Evolutionary conservation across 768 basidiomycete genomes (phyloP).

Genomic region (Auricularia heimuer): DNA sequence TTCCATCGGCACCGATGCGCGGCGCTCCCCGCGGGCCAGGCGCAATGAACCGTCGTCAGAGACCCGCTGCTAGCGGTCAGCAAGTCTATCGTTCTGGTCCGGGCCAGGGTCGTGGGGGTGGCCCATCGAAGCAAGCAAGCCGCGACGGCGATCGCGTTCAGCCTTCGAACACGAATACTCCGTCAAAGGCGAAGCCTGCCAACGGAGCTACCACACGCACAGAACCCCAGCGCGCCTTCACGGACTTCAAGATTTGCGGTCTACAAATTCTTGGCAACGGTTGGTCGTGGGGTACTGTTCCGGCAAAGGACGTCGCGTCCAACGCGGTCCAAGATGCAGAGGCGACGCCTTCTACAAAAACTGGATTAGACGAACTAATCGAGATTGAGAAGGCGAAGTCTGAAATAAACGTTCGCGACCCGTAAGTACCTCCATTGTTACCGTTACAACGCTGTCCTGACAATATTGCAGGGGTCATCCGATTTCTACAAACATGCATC

Average conservation of each 20-base stretch:
- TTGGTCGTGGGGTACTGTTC: slow-evolving; percentile 73
- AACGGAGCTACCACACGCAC: slow-evolving; percentile 53
- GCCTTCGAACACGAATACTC: too few relatives aligned
- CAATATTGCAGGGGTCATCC: background rate
- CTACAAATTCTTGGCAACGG: slow-evolving; percentile 71
- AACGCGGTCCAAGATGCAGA: too few relatives aligned
- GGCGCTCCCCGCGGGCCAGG: background rate
- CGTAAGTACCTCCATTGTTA: too few relatives aligned
- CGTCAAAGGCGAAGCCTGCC: background rate
- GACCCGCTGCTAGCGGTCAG: background rate
- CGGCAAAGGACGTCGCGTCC: background rate
- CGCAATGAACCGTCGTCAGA: background rate
- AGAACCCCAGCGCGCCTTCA: slow-evolving; percentile 84
- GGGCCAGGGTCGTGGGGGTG: background rate
- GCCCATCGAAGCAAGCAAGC: background rate
- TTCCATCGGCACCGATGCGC: background rate
- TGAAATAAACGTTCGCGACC: too few relatives aligned
- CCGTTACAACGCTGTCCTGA: background rate
- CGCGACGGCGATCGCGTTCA: background rate
- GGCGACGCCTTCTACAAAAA: too few relatives aligned
- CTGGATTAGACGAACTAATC: too few relatives aligned
- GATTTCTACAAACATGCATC: slow-evolving; percentile 29
- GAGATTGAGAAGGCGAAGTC: too few relatives aligned
- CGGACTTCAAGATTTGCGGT: slow-evolving; percentile 95
- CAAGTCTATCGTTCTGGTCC: background rate